Base-by-base conservation (phyloP, 129 eudicot species). In the Apium graveolens region DNA sequence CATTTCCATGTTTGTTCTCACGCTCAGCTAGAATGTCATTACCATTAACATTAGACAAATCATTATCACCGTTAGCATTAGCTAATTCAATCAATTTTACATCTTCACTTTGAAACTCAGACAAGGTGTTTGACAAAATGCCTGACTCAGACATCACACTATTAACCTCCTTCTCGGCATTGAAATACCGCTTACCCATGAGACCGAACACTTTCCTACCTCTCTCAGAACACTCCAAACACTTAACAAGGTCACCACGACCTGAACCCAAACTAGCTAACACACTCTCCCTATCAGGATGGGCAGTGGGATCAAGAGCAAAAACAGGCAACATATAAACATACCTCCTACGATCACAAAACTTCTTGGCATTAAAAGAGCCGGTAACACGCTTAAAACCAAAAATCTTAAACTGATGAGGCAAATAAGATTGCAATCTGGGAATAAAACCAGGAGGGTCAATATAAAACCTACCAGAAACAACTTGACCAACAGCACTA, bases 401-500 rank as follows among this genome's bases (percentile, higher is more conserved):
- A 66, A 91, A 94, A 26, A 94, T 70, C 83, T 90, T 78, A 72
- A 94, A 87, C 87, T 91, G 96, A 11, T 79, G 37, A 45, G 89
- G 76, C 57, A 94, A 76, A 48, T 86, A 71, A 13, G 86, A 81
- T 49, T 94, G 86, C 1, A 94, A 44, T 0, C 98, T 87, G 0
- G 87, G 86, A 12, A 94, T 73, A 21, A 94, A 84, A 5, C 96
- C 93, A 3, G 89, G 92, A 41, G 98, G 98, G 57, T 94, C 98
- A 27, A 91, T 81, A 48, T 82, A 91, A 77, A 94, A 91, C 79
- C 82, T 80, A 16, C 96, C 98, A 3, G 98, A 94, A 14, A 94
- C 96, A 14, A 94, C 98, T 73, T 94, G 98, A 16, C 98, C 97
- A 1, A 91, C 92, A 34, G 98, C 98, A 75, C 96, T 89, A 76